A percentile compares a stretch with the other conserved stretches of the same genome.
Conservation (phyloP, 345 rosid genomes). For the Litchi chinensis region DNA sequence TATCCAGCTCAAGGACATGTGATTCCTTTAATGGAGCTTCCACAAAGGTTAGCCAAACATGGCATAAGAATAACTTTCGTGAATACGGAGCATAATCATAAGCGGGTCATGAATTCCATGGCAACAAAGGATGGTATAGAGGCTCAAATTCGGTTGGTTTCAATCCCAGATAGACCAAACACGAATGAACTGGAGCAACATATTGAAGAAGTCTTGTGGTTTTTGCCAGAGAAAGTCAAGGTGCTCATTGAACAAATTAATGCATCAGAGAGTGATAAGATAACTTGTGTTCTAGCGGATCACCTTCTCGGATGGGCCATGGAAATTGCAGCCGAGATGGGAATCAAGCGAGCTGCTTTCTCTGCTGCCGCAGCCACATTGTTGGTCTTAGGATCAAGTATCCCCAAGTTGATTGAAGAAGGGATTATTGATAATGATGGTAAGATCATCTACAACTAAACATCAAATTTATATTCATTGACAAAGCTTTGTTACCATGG, state of each 20-base stretch:
- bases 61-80: conserved; percentile 26
- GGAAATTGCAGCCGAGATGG: conserved; percentile 10
- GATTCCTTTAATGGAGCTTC: conserved; percentile 23
- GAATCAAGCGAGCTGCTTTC: not conserved
- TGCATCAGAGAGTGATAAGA: not conserved
- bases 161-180: conserved; percentile 16
- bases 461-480: no score
- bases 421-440: conserved; percentile 8
- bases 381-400: not conserved
- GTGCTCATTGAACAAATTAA: conserved; percentile 11
- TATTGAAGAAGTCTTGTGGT: not conserved
- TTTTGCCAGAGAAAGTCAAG: conserved; percentile 18
- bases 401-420: not conserved
- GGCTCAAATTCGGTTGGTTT: not conserved
- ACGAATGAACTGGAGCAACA: not conserved
- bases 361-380: not conserved
- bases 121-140: not conserved
- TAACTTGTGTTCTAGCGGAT: conserved; percentile 18
- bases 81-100: conserved; percentile 9
- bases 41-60: conserved; percentile 6
- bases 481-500: not conserved
- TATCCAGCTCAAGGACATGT: conserved; percentile 31
- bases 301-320: not conserved
- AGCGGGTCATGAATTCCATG: conserved; percentile 1
- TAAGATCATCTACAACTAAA: not conserved